Evolutionary conservation across 257 asterid species (phyloP).

Genomic region (Fraxinus americana): DNA sequence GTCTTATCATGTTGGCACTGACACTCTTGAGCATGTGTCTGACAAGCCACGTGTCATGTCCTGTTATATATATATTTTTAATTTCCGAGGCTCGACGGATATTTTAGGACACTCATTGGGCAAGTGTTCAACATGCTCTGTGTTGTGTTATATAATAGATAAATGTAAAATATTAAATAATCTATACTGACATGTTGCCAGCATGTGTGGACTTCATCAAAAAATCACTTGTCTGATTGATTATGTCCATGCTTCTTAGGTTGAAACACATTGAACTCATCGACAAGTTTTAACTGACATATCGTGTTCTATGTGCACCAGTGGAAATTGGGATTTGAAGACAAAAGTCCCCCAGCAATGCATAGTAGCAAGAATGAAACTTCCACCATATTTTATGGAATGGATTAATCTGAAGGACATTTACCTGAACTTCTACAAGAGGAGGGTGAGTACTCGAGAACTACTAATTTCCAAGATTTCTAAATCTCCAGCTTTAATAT

Average conservation of each 20-base stretch:
- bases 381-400: constrained; percentile 84
- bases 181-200: too few relatives aligned
- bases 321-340: constrained; percentile 98
- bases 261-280: neutral
- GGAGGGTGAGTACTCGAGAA: constrained; percentile 55
- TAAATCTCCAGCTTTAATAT: constrained; percentile 1
- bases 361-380: constrained; percentile 58
- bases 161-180: too few relatives aligned
- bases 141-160: too few relatives aligned
- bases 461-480: neutral
- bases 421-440: constrained; percentile 78
- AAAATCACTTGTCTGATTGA: neutral
- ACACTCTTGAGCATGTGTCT: too few relatives aligned
- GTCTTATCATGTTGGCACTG: too few relatives aligned
- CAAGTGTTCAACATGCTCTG: too few relatives aligned
- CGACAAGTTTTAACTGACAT: constrained; percentile 18
- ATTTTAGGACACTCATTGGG: too few relatives aligned
- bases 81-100: too few relatives aligned
- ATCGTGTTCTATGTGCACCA: constrained; percentile 31
- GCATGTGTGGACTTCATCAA: neutral
- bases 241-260: neutral
- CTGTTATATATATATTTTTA: too few relatives aligned
- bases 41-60: too few relatives aligned
- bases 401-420: constrained; percentile 96
- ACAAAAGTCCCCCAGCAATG: constrained; percentile 93